phyloP scores from a whole-genome alignment of 352 stramenopile species.

The Phytophthora parvispora region DNA sequence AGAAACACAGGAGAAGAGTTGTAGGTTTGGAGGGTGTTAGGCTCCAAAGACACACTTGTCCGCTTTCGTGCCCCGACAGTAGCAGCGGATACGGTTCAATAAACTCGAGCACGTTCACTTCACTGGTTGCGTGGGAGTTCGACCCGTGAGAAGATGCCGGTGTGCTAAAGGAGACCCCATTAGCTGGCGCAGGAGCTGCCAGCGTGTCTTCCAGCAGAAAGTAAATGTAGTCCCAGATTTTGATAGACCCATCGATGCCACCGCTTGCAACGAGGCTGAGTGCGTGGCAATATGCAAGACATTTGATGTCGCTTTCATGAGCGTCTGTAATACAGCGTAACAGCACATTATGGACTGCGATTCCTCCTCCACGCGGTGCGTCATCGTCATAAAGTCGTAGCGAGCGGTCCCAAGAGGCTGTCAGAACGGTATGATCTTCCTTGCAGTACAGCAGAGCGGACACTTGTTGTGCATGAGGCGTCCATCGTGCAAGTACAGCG shows the following conservation, averaged over 20 bases:
- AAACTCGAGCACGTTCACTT: conserved; percentile 79
- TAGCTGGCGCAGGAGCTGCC: conserved; percentile 11
- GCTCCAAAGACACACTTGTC: conserved; percentile 67
- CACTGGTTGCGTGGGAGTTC: conserved; percentile 26
- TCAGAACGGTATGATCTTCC: conserved; percentile 80
- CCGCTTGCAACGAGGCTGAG: conserved; percentile 75
- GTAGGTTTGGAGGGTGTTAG: conserved; percentile 61
- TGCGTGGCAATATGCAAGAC: conserved; percentile 78
- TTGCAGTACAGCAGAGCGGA: conserved; percentile 79
- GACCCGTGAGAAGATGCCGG: background rate
- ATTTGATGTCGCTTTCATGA: conserved; percentile 84
- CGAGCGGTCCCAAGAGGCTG: conserved; percentile 80
- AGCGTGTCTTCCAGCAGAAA: conserved; percentile 82
- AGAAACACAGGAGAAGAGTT: conserved; percentile 50
- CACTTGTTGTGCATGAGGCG: conserved; percentile 69
- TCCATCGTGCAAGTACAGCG: conserved; percentile 70
- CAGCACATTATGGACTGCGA: conserved; percentile 54
- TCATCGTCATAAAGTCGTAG: conserved; percentile 83
- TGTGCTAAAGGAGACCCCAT: conserved; percentile 18
- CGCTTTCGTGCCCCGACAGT: conserved; percentile 78
- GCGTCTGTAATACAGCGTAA: conserved; percentile 76
- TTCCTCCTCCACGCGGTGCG: conserved; percentile 25
- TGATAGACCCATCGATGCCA: conserved; percentile 68
- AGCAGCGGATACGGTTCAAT: conserved; percentile 82
- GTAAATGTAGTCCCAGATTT: conserved; percentile 91